Percentiles rank a stretch among this genome's conserved stretches.
These are phyloP conservation scores for Phytophthora pluvialis DNA, from an alignment of 352 stramenopile genomes.

Conservation along the genomic window DNA sequence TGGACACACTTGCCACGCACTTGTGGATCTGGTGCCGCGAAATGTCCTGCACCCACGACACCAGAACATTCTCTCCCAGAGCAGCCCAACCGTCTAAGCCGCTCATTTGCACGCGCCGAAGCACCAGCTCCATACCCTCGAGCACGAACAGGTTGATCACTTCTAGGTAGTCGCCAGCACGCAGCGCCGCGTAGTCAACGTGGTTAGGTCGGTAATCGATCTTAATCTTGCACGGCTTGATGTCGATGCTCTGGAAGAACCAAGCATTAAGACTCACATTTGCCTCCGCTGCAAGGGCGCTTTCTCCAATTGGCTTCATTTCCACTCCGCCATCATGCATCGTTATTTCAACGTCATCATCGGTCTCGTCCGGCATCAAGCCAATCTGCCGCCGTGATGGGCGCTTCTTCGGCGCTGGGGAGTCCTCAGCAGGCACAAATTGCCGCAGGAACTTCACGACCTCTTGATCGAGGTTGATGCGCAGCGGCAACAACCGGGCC, in stretches of 20 bases:
- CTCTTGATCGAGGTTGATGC: slow-evolving; percentile 89
- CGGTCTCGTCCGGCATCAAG: slow-evolving; percentile 36
- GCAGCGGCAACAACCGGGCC: slow-evolving; percentile 73
- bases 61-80: slow-evolving; percentile 73
- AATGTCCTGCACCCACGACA: slow-evolving; percentile 90
- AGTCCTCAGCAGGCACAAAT: slow-evolving; percentile 70
- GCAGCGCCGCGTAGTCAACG: slow-evolving; percentile 85
- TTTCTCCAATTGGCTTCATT: slow-evolving; percentile 45
- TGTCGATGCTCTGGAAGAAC: slow-evolving; percentile 91
- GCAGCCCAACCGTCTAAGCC: slow-evolving; percentile 80
- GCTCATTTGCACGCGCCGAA: slow-evolving; percentile 85
- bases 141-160: slow-evolving; percentile 91
- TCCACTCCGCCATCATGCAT: slow-evolving; percentile 57
- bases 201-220: slow-evolving; percentile 90
- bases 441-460: slow-evolving; percentile 88
- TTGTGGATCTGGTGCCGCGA: slow-evolving; percentile 90
- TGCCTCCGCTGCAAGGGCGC: slow-evolving; percentile 33
- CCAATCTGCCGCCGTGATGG: slow-evolving; percentile 16
- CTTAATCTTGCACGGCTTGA: slow-evolving; percentile 91
- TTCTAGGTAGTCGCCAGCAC: slow-evolving; percentile 87
- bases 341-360: slow-evolving; percentile 37
- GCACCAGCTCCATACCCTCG: slow-evolving; percentile 88
- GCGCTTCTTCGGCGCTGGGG: slow-evolving; percentile 15
- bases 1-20: slow-evolving; percentile 88
- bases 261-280: slow-evolving; percentile 59